A percentile compares a stretch with the other conserved stretches of the same genome.
phyloP scores from a whole-genome alignment of 805 yeast species.

The Schizosaccharomyces lindneri region DNA sequence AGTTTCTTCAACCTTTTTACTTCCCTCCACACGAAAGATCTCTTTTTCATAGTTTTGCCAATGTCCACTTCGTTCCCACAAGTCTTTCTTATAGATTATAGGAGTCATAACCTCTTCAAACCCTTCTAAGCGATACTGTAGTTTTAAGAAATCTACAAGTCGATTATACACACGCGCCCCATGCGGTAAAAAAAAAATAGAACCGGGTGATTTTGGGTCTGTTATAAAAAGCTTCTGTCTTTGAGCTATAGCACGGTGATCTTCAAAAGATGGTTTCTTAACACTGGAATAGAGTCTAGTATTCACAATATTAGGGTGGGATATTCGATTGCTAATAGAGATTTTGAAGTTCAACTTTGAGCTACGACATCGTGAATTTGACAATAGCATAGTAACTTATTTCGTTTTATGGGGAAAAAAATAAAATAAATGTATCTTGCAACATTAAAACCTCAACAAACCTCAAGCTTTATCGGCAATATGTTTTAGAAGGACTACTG shows the following conservation, averaged over 20 bases:
- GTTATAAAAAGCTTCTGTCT: conserved; percentile 57
- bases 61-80: conserved; percentile 87
- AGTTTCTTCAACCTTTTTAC: conserved; percentile 39
- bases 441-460: too few species aligned
- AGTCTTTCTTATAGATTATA: conserved; percentile 48
- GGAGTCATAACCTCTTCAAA: conserved; percentile 88
- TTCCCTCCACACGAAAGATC: conserved; percentile 50
- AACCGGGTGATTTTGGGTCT: conserved; percentile 71
- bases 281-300: too few species aligned
- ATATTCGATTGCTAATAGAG: too few species aligned
- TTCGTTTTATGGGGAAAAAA: too few species aligned
- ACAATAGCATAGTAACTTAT: too few species aligned
- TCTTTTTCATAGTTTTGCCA: conserved; percentile 94
- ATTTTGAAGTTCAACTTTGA: too few species aligned
- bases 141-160: conserved; percentile 56
- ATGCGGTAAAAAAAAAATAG: conserved; percentile 74
- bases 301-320: too few species aligned
- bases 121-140: conserved; percentile 56
- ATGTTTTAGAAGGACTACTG: too few species aligned
- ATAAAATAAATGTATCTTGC: too few species aligned
- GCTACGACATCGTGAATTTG: too few species aligned
- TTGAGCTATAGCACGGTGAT: conserved; percentile 21
- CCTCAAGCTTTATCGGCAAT: too few species aligned
- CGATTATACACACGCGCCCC: conserved; percentile 73
- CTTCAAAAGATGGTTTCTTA: not conserved